These are phyloP conservation scores for Hemisphaericaspora xylofermentans DNA, from an alignment of 1,139 yeast genomes.

Conservation along the genomic window DNA sequence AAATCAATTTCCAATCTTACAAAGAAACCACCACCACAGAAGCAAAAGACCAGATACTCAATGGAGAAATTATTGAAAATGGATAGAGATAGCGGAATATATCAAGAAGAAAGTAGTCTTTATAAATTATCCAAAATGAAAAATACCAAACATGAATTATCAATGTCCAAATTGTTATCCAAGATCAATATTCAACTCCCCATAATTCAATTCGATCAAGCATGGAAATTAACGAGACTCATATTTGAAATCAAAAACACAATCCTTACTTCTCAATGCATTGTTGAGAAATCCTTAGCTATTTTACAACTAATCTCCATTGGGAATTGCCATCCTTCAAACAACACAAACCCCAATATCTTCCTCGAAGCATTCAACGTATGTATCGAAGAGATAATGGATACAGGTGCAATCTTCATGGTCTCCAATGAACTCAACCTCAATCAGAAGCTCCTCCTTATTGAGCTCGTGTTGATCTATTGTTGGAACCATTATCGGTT, in stretches of 20 bases:
- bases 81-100: slow-evolving; percentile 1
- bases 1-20: slow-evolving; percentile 17
- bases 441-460: slow-evolving; percentile 18
- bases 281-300: slow-evolving; percentile 13
- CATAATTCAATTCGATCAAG: slow-evolving; percentile 8
- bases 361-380: slow-evolving; percentile 34
- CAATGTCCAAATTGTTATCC: slow-evolving; percentile 11
- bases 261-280: slow-evolving; percentile 10
- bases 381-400: slow-evolving; percentile 34
- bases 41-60: slow-evolving; percentile 7
- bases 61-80: slow-evolving; percentile 5
- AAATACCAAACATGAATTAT: slow-evolving; percentile 9
- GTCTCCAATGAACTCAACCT: slow-evolving; percentile 17
- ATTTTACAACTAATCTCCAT: slow-evolving; percentile 17
- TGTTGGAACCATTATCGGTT: slow-evolving; percentile 39
- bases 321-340: slow-evolving; percentile 11
- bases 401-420: slow-evolving; percentile 26
- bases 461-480: slow-evolving; percentile 36
- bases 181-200: slow-evolving; percentile 8
- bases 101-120: not conserved
- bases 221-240: slow-evolving; percentile 14
- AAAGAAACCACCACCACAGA: slow-evolving; percentile 1
- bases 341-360: slow-evolving; percentile 27
- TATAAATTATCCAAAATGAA: not conserved
- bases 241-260: slow-evolving; percentile 15